phyloP scores from a whole-genome alignment of 2,329 filamentous ascomycete genomes.

The Magnaporthiopsis rhizophila region DNA sequence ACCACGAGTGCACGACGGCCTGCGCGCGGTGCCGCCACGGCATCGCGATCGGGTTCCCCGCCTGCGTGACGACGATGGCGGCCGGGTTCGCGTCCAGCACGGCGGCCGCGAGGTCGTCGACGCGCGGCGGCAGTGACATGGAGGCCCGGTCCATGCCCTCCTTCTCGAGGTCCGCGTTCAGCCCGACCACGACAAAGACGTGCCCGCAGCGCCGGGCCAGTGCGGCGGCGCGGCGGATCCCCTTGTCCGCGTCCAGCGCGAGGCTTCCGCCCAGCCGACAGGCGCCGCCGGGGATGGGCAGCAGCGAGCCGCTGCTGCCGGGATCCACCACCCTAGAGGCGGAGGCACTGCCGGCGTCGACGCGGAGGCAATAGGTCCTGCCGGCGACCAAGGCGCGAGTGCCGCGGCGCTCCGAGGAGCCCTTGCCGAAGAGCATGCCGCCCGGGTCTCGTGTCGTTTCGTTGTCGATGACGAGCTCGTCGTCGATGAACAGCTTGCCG shows the following conservation, averaged over 20 bases:
- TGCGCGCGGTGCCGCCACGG: slow-evolving; percentile 38
- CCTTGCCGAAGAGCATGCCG: slow-evolving; percentile 22
- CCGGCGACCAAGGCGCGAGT: slow-evolving; percentile 19
- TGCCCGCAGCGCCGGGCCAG: slow-evolving; percentile 45
- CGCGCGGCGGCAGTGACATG: slow-evolving; percentile 13
- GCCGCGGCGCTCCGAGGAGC: slow-evolving; percentile 24
- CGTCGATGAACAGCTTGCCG: slow-evolving; percentile 27
- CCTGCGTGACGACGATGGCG: slow-evolving; percentile 50
- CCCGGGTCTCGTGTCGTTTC: slow-evolving; percentile 22
- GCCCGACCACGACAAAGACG: slow-evolving; percentile 52
- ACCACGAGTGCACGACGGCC: slow-evolving; percentile 54
- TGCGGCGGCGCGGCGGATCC: slow-evolving; percentile 10
- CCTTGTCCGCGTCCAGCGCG: slow-evolving; percentile 10
- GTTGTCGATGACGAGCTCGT: slow-evolving; percentile 26
- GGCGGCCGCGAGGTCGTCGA: slow-evolving; percentile 30
- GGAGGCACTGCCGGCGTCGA: slow-evolving; percentile 14
- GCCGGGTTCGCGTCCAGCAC: slow-evolving; percentile 47
- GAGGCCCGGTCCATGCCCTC: slow-evolving; percentile 15
- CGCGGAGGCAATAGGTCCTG: slow-evolving; percentile 21
- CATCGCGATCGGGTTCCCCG: slow-evolving; percentile 49
- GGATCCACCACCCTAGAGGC: slow-evolving; percentile 6
- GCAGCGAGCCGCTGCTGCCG: slow-evolving; percentile 29
- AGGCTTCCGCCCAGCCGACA: slow-evolving; percentile 18
- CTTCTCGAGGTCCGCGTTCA: slow-evolving; percentile 33
- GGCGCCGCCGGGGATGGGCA: slow-evolving; percentile 34